Percentiles rank a stretch among this genome's conserved stretches.
These are phyloP conservation scores for Aspergillus tanneri DNA, from an alignment of 2,329 filamentous ascomycete species.

Conservation along the genomic window DNA sequence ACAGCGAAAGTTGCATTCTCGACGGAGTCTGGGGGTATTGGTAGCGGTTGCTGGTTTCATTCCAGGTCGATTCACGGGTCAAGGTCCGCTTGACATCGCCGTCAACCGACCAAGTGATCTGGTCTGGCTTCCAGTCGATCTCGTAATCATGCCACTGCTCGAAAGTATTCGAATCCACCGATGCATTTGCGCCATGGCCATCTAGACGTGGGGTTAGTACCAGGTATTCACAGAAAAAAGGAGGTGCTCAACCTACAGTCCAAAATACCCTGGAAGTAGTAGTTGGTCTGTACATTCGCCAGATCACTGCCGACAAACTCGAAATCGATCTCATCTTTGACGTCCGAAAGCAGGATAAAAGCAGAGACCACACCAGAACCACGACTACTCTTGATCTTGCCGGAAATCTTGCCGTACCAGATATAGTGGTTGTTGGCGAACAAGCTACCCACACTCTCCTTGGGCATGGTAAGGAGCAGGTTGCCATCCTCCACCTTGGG, in stretches of 20 bases:
- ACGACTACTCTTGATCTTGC: constrained; percentile 77
- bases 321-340: constrained; percentile 98
- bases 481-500: constrained; percentile 62
- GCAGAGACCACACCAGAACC: constrained; percentile 91
- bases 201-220: constrained; percentile 52
- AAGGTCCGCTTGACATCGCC: constrained; percentile 72
- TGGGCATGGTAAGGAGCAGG: constrained; percentile 84
- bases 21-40: constrained; percentile 88
- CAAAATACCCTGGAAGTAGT: constrained; percentile 91
- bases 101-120: constrained; percentile 83
- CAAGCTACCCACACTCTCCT: constrained; percentile 80
- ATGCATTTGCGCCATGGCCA: constrained; percentile 70
- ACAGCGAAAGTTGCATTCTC: constrained; percentile 89
- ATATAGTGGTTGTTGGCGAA: constrained; percentile 82
- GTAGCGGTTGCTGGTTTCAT: constrained; percentile 76
- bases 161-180: constrained; percentile 64
- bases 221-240: background rate
- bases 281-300: constrained; percentile 82
- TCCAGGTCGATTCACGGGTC: constrained; percentile 74
- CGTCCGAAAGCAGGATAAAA: constrained; percentile 91
- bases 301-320: constrained; percentile 87
- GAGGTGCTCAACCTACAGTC: constrained; percentile 68
- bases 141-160: constrained; percentile 83
- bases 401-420: constrained; percentile 94
- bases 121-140: constrained; percentile 86